These are phyloP conservation scores for Onygena corvina DNA, from an alignment of 2,329 filamentous ascomycete genomes.

Conservation along the genomic window DNA sequence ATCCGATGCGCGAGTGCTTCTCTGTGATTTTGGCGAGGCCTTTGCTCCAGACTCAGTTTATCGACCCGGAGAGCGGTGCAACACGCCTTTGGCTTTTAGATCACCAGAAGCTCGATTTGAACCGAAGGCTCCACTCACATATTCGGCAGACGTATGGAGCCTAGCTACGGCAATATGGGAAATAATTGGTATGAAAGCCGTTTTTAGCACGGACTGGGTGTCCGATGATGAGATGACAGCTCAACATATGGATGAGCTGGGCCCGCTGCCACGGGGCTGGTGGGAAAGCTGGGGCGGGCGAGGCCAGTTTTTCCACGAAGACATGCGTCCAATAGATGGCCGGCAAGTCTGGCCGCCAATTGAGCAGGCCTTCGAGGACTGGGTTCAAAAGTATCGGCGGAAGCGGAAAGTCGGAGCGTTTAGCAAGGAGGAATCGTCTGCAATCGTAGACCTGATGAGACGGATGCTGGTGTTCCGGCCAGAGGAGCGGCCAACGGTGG, in stretches of 20 bases:
- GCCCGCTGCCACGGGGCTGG: conserved; percentile 16
- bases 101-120: conserved; percentile 22
- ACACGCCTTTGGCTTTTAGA: conserved; percentile 17
- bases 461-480: conserved; percentile 12
- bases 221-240: conserved; percentile 9
- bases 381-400: conserved; percentile 15
- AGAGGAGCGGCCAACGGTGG: conserved; percentile 10
- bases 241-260: conserved; percentile 16
- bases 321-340: conserved; percentile 12
- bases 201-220: conserved; percentile 13
- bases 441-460: conserved; percentile 12
- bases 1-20: conserved; percentile 19
- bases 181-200: conserved; percentile 21
- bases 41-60: conserved; percentile 18
- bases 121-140: conserved; percentile 16
- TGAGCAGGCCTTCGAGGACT: conserved; percentile 16
- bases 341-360: conserved; percentile 15
- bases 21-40: conserved; percentile 25
- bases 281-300: conserved; percentile 16
- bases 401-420: conserved; percentile 11
- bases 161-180: conserved; percentile 21
- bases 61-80: conserved; percentile 19
- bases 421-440: conserved; percentile 13
- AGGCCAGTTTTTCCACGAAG: conserved; percentile 14
- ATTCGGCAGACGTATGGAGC: conserved; percentile 22